These are phyloP conservation scores for Metarhizium robertsii DNA, from an alignment of 2,329 filamentous ascomycete genomes.

Conservation along the genomic window DNA sequence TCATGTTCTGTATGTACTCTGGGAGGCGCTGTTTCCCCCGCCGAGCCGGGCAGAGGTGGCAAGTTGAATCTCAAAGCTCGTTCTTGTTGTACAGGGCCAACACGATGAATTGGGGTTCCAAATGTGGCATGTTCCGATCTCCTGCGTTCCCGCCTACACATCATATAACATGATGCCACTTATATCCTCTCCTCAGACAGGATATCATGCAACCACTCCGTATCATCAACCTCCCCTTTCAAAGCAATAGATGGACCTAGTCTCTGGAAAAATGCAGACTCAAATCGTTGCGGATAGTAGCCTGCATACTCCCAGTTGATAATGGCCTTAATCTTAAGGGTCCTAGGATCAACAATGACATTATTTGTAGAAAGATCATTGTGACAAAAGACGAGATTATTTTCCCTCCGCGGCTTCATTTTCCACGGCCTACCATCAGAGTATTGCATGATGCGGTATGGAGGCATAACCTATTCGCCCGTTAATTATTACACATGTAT, in stretches of 20 bases:
- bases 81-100: too few relatives aligned
- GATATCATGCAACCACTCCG: background rate
- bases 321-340: constrained; percentile 21
- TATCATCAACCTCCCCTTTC: background rate
- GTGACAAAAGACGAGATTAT: constrained; percentile 9
- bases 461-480: constrained; percentile 7
- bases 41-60: too few relatives aligned
- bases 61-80: too few relatives aligned
- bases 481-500: background rate
- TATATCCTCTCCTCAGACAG: background rate
- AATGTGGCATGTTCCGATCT: too few relatives aligned
- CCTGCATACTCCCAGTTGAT: constrained; percentile 29
- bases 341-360: constrained; percentile 5
- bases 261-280: constrained; percentile 14
- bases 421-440: constrained; percentile 3
- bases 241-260: constrained; percentile 14
- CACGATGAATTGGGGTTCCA: too few relatives aligned
- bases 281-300: constrained; percentile 21
- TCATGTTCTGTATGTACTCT: too few relatives aligned
- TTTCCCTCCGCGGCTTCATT: constrained; percentile 4
- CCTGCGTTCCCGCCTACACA: too few relatives aligned
- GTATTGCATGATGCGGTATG: constrained; percentile 7
- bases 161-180: background rate
- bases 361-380: background rate
- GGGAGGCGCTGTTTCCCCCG: too few relatives aligned